Evolutionary conservation across 805 yeast species (phyloP), one percentile per base, ranked within the genome.

Genomic region (Schwanniomyces vanrijiae): DNA sequence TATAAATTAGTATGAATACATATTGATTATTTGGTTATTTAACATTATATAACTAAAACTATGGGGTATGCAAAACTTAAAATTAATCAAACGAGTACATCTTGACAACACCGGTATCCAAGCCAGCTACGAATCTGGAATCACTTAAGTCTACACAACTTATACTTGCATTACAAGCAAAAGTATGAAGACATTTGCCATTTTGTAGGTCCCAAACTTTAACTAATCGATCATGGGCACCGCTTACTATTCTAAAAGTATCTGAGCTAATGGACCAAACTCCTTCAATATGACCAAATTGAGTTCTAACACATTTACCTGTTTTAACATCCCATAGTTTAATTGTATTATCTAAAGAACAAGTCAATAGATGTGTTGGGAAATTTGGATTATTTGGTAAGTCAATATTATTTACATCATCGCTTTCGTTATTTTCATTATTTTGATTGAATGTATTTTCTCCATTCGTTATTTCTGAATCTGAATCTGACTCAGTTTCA

Each of bases 231-330:
- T 94, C 99, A 61, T 94, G 97, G 1, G 97, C 91, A 1, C 98
- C 98, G 58, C 94, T 84, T 9, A 92, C 88, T 39, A 94, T 88
- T 55, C 99, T 79, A 75, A 94, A 94, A 34, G 91, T 90, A 70
- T 94, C 98, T 0, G 97, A 96, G 14, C 94, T 90, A 46, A 94
- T 86, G 37, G 92, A 90, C 97, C 98, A 92, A 16, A 94, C 96
- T 19, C 99, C 99, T 67, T 94, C 98, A 45, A 92, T 90, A 62
- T 94, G 99, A 2, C 99, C 99, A 71, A 92, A 94, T 65, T 94
- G 92, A 0, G 99, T 94, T 48, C 97, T 77, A 9, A 90, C 81
- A 61, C 98, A 92, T 64, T 83, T 81, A 3, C 97, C 97, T 0
- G 94, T 82, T 51, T 75, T 75, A 25, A 90, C 86, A 55, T 90